phyloP scores from a whole-genome alignment of 768 basidiomycete genomes.

The Russula sp. region DNA sequence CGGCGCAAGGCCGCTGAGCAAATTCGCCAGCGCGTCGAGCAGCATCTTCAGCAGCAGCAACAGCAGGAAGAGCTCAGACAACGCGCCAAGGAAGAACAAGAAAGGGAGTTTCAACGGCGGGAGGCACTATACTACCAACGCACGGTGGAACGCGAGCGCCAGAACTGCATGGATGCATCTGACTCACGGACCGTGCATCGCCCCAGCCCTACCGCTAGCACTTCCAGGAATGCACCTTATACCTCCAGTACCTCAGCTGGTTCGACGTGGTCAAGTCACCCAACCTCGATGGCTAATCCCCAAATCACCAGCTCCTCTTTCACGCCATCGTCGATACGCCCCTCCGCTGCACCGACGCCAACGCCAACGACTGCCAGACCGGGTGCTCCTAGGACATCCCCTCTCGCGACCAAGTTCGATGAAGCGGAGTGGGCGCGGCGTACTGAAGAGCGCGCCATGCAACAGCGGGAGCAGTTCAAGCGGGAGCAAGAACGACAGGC shows the following conservation, averaged over 20 bases:
- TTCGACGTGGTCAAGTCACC: conserved; percentile 21
- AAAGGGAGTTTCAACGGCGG: conserved; percentile 26
- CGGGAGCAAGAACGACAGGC: conserved; percentile 22
- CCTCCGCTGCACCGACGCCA: conserved; percentile 9
- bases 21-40: too few species aligned
- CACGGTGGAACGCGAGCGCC: conserved; percentile 24
- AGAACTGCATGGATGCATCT: conserved; percentile 27
- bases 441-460: conserved; percentile 44
- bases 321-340: not conserved
- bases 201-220: too few species aligned
- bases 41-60: too few species aligned
- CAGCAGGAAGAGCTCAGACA: conserved; percentile 17
- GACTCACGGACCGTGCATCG: conserved; percentile 7
- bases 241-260: conserved; percentile 19
- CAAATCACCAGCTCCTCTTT: too few species aligned
- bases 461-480: conserved; percentile 62
- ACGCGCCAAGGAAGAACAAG: conserved; percentile 31
- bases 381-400: too few species aligned
- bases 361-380: conserved; percentile 16
- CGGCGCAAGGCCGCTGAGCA: too few species aligned
- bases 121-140: conserved; percentile 21
- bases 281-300: conserved; percentile 1
- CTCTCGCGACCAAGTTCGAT: too few species aligned
- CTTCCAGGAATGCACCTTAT: not conserved
- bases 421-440: too few species aligned